These are phyloP conservation scores for Fraxinus greggii DNA, from an alignment of 305 asterid species.

Conservation along the genomic window DNA sequence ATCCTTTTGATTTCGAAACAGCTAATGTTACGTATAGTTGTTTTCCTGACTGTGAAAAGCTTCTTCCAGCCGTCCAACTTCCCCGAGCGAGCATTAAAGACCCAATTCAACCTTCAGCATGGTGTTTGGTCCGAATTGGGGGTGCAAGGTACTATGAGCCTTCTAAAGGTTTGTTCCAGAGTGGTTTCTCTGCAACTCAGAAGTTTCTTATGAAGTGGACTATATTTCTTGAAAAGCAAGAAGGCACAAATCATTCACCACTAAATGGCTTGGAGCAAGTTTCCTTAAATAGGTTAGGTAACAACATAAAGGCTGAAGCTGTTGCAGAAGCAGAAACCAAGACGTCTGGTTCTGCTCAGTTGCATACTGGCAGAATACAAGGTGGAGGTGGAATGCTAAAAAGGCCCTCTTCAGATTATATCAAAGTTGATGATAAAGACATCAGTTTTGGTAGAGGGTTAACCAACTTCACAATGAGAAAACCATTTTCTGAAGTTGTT, in stretches of 20 bases:
- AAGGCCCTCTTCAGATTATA: constrained; percentile 34
- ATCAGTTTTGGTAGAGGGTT: constrained; percentile 40
- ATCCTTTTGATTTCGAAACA: constrained; percentile 85
- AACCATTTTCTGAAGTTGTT: constrained; percentile 94
- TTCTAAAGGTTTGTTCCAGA: constrained; percentile 83
- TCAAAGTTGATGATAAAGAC: constrained; percentile 38
- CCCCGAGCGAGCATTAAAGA: constrained; percentile 53
- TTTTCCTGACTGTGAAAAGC: constrained; percentile 86
- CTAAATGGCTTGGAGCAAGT: constrained; percentile 33
- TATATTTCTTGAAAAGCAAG: constrained; percentile 55
- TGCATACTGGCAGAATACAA: constrained; percentile 34
- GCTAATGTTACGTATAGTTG: constrained; percentile 56
- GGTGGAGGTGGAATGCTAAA: constrained; percentile 44
- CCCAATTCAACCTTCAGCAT: constrained; percentile 55
- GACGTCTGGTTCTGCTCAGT: constrained; percentile 37
- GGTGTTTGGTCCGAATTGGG: constrained; percentile 88
- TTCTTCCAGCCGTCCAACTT: constrained; percentile 63
- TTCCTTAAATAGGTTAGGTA: constrained; percentile 27
- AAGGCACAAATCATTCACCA: constrained; percentile 27
- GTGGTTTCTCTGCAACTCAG: constrained; percentile 75
- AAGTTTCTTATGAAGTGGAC: constrained; percentile 77
- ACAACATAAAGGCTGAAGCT: constrained; percentile 36
- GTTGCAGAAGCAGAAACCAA: constrained; percentile 34
- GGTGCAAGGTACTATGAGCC: constrained; percentile 78
- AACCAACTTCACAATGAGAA: constrained; percentile 62